phyloP scores from a whole-genome alignment of 139 green algal species.

The Ettlia oleoabundans region DNA sequence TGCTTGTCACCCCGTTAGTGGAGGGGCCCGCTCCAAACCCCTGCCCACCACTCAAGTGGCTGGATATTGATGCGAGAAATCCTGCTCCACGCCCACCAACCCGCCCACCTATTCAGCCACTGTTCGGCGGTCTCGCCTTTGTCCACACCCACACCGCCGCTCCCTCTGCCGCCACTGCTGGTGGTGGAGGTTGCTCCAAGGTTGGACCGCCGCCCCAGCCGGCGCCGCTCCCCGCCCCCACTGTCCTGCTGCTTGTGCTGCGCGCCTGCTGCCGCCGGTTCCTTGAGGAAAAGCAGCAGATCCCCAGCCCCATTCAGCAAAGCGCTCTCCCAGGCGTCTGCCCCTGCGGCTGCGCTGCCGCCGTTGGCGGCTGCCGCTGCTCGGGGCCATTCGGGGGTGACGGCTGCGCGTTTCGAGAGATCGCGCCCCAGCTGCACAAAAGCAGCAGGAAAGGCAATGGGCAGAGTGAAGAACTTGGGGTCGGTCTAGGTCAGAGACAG shows the following conservation, averaged over 20 bases:
- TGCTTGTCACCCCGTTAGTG: no score
- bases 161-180: background rate
- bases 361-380: background rate
- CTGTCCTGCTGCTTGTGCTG: no score
- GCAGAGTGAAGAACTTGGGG: no score
- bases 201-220: no score
- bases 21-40: no score
- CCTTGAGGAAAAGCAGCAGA: slow-evolving; percentile 7
- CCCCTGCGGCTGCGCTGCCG: background rate
- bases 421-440: no score
- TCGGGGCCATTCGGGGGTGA: no score
- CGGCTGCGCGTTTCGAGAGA: no score
- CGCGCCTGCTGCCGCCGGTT: background rate
- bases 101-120: slow-evolving; percentile 10
- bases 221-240: background rate
- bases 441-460: no score
- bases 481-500: no score
- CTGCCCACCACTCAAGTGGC: background rate
- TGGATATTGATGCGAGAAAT: background rate
- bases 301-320: background rate
- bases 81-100: background rate
- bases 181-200: no score
- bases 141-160: background rate
- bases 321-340: background rate
- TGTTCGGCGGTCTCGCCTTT: background rate